These are phyloP conservation scores for Achaetomium macrosporum DNA, from an alignment of 2,329 filamentous ascomycete species.

Conservation along the genomic window DNA sequence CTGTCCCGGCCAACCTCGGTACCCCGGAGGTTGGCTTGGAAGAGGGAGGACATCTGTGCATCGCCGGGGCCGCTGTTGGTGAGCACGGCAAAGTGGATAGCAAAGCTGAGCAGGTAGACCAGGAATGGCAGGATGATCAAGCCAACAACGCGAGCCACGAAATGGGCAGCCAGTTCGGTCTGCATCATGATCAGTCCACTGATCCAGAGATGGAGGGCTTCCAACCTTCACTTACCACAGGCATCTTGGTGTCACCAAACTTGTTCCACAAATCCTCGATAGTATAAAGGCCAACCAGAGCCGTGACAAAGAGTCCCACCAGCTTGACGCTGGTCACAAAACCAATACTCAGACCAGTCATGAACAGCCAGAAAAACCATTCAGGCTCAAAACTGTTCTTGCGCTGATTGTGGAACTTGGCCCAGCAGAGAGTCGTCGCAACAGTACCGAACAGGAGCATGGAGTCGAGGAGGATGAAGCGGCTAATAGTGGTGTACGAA, in stretches of 20 bases:
- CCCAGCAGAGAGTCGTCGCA: constrained; percentile 93
- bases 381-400: constrained; percentile 79
- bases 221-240: constrained; percentile 50
- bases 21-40: constrained; percentile 92
- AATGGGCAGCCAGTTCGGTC: constrained; percentile 62
- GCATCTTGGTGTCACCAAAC: constrained; percentile 91
- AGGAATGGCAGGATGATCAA: constrained; percentile 83
- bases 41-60: constrained; percentile 99
- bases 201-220: background rate
- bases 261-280: constrained; percentile 97
- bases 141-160: constrained; percentile 73
- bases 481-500: constrained; percentile 97
- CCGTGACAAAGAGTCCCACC: constrained; percentile 92
- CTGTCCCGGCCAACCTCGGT: constrained; percentile 93
- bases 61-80: constrained; percentile 93
- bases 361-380: constrained; percentile 91
- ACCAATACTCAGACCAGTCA: constrained; percentile 92
- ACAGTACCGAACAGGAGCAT: constrained; percentile 99
- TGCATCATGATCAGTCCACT: constrained; percentile 7
- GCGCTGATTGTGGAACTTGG: constrained; percentile 88
- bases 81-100: constrained; percentile 86
- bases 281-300: constrained; percentile 91
- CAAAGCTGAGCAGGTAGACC: constrained; percentile 95
- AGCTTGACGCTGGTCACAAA: constrained; percentile 99
- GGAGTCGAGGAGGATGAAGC: constrained; percentile 95